Conservation (phyloP, 1,284 basidiomycete species). For the Moesziomyces aphidis region DNA sequence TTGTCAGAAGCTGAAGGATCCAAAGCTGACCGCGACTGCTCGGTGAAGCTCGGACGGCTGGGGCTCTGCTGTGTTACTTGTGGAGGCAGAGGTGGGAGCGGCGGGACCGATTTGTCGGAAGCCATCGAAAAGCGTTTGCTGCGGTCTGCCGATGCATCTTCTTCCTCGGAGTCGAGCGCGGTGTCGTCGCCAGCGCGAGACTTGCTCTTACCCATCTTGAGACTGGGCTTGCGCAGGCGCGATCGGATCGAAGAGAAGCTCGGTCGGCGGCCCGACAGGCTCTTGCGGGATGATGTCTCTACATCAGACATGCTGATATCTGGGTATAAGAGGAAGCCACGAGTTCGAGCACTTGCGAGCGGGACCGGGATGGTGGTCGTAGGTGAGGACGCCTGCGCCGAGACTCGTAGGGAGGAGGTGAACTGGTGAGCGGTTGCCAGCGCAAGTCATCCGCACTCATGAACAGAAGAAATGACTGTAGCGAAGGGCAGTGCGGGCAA, state of each 20-base stretch:
- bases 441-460: too few relatives aligned
- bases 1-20: not conserved
- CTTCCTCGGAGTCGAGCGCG: slow-evolving; percentile 5
- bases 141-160: slow-evolving; percentile 7
- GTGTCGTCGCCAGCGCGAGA: slow-evolving; percentile 7
- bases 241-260: slow-evolving; percentile 42
- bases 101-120: slow-evolving; percentile 31
- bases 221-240: slow-evolving; percentile 28
- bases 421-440: too few relatives aligned
- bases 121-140: slow-evolving; percentile 29
- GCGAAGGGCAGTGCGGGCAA: too few relatives aligned
- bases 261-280: slow-evolving; percentile 25
- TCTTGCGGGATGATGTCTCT: slow-evolving; percentile 27
- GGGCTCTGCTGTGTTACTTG: not conserved
- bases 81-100: slow-evolving; percentile 33
- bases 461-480: too few relatives aligned
- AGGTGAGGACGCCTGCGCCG: too few relatives aligned
- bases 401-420: too few relatives aligned
- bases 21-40: not conserved
- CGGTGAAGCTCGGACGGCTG: not conserved
- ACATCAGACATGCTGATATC: slow-evolving; percentile 21
- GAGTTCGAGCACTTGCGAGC: too few relatives aligned
- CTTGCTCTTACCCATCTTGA: slow-evolving; percentile 9
- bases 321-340: not conserved
- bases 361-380: too few relatives aligned